Conservation (phyloP, 208 protist genomes). For the Acanthamoeba royreba region DNA sequence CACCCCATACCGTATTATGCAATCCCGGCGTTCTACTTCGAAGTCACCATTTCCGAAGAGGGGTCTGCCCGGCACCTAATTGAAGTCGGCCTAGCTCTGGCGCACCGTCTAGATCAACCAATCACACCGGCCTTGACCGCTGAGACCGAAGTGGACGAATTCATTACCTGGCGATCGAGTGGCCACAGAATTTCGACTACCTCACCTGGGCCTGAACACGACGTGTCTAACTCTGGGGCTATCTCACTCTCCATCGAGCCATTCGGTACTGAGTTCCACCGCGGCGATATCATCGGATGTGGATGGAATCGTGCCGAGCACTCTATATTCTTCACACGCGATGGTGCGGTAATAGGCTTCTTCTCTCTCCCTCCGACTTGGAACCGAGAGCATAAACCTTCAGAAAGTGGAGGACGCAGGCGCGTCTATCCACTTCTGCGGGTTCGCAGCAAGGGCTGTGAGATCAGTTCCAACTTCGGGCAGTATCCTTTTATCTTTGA, state of each 20-base stretch:
- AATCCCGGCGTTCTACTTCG: neutral
- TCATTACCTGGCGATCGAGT: neutral
- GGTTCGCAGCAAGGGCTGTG: neutral
- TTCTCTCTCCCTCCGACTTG: neutral
- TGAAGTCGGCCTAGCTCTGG: neutral
- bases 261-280: neutral
- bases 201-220: neutral
- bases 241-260: no score
- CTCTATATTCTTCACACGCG: neutral
- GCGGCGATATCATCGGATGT: neutral
- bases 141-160: neutral
- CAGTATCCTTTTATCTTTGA: neutral
- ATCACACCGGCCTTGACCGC: neutral
- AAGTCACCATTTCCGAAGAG: neutral
- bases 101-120: neutral
- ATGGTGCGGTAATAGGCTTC: neutral
- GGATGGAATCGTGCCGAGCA: neutral
- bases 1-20: neutral
- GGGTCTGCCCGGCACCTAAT: neutral
- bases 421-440: neutral
- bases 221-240: no score
- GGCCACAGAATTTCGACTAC: neutral
- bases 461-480: neutral
- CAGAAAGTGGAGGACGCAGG: no score
- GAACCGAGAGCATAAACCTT: no score